phyloP scores from a whole-genome alignment of 139 green algal species.

The Desmodesmus armatus region DNA sequence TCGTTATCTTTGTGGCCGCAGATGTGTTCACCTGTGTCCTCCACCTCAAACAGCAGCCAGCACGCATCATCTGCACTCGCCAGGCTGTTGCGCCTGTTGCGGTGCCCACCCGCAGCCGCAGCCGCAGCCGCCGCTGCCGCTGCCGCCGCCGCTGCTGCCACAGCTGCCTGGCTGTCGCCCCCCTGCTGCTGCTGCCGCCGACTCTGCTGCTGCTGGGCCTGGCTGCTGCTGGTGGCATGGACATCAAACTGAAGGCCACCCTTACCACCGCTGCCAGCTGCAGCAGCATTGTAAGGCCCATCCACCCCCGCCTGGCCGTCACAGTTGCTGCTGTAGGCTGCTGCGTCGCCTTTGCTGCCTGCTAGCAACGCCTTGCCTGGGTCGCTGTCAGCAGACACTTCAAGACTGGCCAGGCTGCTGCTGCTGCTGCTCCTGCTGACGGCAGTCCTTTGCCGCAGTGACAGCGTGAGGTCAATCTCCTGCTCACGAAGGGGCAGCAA shows the following conservation, averaged over 20 bases:
- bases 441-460: not conserved
- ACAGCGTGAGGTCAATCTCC: too few species aligned
- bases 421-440: not conserved
- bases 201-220: not conserved
- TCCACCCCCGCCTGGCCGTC: too few species aligned
- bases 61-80: not conserved
- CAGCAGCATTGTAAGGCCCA: too few species aligned
- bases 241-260: constrained; percentile 27
- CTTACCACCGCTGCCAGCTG: not conserved
- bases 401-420: not conserved
- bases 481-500: not conserved
- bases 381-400: not conserved
- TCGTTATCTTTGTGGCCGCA: not conserved
- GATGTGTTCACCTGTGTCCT: constrained; percentile 73
- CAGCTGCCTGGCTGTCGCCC: constrained; percentile 2
- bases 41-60: constrained; percentile 84
- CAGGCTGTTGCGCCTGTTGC: not conserved
- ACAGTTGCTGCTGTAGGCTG: not conserved
- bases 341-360: not conserved
- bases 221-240: not conserved
- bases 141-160: not conserved
- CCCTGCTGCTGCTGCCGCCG: not conserved
- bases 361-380: not conserved
- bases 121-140: not conserved
- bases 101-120: not conserved